Evolutionary conservation across 108 stramenopile species (phyloP), one percentile per base, ranked within the genome.

Genomic region (Skeletonema grethae): DNA sequence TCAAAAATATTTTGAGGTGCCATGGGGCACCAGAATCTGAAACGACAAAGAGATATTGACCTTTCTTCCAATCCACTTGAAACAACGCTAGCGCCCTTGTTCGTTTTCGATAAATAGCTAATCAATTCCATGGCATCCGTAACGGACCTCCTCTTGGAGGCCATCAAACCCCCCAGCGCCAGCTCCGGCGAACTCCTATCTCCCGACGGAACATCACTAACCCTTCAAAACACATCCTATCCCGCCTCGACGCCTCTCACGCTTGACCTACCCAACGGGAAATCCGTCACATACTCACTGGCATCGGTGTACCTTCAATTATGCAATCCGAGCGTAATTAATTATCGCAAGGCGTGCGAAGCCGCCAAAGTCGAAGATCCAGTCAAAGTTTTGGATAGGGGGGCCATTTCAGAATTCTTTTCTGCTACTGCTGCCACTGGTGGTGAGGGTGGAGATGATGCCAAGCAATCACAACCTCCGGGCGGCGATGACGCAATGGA

Each of bases 311-410:
- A 81, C 62, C 67, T 94, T 65, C 88, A 90, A 73, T 72, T 90
- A 36, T 8, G 84, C 25, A 70, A 91, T 67, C 84, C 90, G 1
- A 60, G 72, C 78, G 68, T 91, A n/a, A 25, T 89, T 65, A 71
- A 66, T 9, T 94, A 94, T 65, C 79, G 90, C 63, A 79, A 85
- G 46, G 90, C 89, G 1, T 94, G 93, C 75, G 89, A 89, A 50
- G 61, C 75, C 20, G 71, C 87, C 63, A 66, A 82, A 7, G 90
- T 92, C 6, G 70, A 65, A 18, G 93, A 91, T 75, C 82, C 84
- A 0, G 88, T 94, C 65, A 92, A 90, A 59, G 82, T 89, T 22
- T 63, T 77, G 48, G 93, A 94, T 58, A 89, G 88, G 70, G 56
- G 71, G 4, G 72, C 34, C 10, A 74, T 94, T 11, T 36, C 85